Base-by-base conservation (phyloP, 1,139 yeast species). In the Hansenula lynferdii region DNA sequence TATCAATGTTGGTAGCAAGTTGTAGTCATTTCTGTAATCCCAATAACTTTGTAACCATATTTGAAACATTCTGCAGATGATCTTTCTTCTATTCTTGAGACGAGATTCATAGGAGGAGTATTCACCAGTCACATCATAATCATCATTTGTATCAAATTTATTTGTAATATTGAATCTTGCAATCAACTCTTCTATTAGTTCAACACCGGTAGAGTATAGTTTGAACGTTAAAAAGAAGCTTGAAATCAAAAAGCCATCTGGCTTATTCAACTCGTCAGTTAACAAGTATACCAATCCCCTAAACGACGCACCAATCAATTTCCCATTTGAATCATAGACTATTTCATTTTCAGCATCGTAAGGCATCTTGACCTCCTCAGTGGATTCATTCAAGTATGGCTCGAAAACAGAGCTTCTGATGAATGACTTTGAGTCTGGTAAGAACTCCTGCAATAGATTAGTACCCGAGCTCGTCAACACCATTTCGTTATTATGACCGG, bases 41-140 rank as follows among this genome's bases (percentile, higher is more conserved):
- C 96, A 90, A 56, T 83, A 87, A 38, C 92, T 81, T 59, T 86
- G 95, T 60, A 89, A 63, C 97, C 97, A 90, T 36, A 79, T 65
- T 53, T 78, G 84, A 52, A 87, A 77, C 60, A 84, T 68, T 49
- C 74, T 77, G 47, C 81, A 77, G 31, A 86, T 77, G 39, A 82
- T 63, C 43, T 79, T 74, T 52, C 95, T 68, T 56, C 95, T 70
- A 48, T 72, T 78, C 51, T 80, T 72, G 69, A 17, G 78, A 65
- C 45, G 77, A 76, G 48, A 62, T 45, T 23, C 49, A 36, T 45
- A 48, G 1, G 71, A 59, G 11, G 71, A 61, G 45, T 68, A 71
- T 15, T 65, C 60, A 28, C 72, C 76, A 17, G 57, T 57, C 19
- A 53, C 56, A 33, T 61, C 62, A 17, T 58, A 47, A 24, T 53